These are phyloP conservation scores for Macrotyloma uniflorum DNA, from an alignment of 306 rosid species.

Conservation along the genomic window DNA sequence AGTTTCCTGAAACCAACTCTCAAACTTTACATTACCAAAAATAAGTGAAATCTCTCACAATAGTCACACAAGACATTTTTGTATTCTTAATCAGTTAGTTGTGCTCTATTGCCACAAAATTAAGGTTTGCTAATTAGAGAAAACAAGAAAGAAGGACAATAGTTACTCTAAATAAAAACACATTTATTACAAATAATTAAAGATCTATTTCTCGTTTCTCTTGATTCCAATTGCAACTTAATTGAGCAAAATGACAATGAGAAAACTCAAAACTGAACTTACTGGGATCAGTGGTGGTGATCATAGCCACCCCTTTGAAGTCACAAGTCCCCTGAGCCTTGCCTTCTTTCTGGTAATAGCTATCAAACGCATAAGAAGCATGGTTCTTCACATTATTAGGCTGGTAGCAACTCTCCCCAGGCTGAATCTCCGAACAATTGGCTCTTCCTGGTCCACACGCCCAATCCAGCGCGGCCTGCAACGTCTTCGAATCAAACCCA, in stretches of 20 bases:
- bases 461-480: constrained; percentile 98
- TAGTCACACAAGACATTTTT: neutral
- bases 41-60: neutral
- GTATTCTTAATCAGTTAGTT: neutral
- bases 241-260: neutral
- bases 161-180: neutral
- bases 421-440: constrained; percentile 89
- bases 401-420: constrained; percentile 79
- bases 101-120: neutral
- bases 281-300: constrained; percentile 99
- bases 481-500: constrained; percentile 69
- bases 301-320: constrained; percentile 90
- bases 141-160: neutral
- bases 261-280: constrained; percentile 39
- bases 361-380: constrained; percentile 93
- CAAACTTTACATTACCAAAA: neutral
- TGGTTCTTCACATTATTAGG: constrained; percentile 86
- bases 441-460: constrained; percentile 92
- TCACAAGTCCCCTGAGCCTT: constrained; percentile 80
- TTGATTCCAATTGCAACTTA: neutral
- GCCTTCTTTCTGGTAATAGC: constrained; percentile 86
- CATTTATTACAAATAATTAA: neutral
- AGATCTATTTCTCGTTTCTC: neutral
- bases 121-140: constrained; percentile 21
- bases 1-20: neutral